phyloP scores from a whole-genome alignment of 805 yeast genomes.

The Lachancea lanzarotensis region DNA sequence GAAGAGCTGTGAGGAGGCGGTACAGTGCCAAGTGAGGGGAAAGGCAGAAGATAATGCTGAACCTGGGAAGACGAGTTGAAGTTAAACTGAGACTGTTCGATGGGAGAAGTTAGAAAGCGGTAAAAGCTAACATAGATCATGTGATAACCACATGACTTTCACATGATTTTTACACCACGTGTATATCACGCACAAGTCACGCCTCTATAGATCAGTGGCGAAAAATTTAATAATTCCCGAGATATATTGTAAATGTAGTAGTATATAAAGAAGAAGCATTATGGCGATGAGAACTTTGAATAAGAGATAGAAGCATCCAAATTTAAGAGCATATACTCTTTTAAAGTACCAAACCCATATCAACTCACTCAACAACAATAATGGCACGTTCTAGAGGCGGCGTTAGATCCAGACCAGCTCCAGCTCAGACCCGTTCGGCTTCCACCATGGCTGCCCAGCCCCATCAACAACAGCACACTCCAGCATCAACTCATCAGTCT shows the following conservation, averaged over 20 bases:
- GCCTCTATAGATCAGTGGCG: not conserved
- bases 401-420: slow-evolving; percentile 37
- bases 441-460: slow-evolving; percentile 68
- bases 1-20: slow-evolving; percentile 10
- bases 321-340: too few species aligned
- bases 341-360: too few species aligned
- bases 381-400: slow-evolving; percentile 46
- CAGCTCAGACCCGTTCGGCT: slow-evolving; percentile 62
- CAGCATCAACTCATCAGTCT: slow-evolving; percentile 16
- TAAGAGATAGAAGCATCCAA: too few species aligned
- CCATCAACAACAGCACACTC: slow-evolving; percentile 33
- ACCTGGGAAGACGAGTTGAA: too few species aligned
- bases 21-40: too few species aligned
- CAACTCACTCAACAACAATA: not conserved
- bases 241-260: not conserved
- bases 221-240: not conserved
- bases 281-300: too few species aligned
- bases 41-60: too few species aligned
- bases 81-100: too few species aligned
- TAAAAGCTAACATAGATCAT: not conserved
- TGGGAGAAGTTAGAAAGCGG: too few species aligned
- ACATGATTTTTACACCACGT: not conserved
- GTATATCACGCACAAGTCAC: not conserved
- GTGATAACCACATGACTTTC: not conserved
- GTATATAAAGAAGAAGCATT: not conserved